A percentile compares a stretch with the other conserved stretches of the same genome.
These are phyloP conservation scores for Cercospora berteroae DNA, from an alignment of 2,329 filamentous ascomycete genomes.

Conservation along the genomic window DNA sequence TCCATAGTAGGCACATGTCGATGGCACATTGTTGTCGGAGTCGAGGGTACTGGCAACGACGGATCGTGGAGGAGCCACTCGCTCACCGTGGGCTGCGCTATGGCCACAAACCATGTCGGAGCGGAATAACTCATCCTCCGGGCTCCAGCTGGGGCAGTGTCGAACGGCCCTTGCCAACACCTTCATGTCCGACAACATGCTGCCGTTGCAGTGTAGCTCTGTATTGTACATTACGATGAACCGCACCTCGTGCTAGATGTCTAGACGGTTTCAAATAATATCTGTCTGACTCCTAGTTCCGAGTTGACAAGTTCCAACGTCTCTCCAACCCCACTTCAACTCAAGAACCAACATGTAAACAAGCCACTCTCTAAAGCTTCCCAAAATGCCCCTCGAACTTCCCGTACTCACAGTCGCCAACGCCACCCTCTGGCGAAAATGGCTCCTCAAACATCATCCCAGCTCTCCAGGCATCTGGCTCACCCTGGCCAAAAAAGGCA, in stretches of 20 bases:
- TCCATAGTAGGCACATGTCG: no score
- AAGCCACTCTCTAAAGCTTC: neutral
- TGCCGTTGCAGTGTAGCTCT: neutral
- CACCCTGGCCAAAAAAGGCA: conserved; percentile 27
- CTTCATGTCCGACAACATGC: neutral
- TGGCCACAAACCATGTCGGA: neutral
- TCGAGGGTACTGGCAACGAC: neutral
- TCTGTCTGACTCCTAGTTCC: neutral
- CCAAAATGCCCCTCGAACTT: conserved; percentile 18
- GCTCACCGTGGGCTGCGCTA: neutral
- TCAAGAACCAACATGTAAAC: neutral
- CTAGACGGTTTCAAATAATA: neutral
- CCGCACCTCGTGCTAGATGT: no score
- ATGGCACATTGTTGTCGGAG: neutral
- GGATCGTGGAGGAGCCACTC: neutral
- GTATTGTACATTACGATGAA: no score
- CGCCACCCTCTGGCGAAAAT: conserved; percentile 21
- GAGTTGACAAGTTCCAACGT: neutral
- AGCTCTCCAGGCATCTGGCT: conserved; percentile 26
- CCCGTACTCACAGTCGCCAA: conserved; percentile 22
- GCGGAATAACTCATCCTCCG: neutral
- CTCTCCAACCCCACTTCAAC: neutral
- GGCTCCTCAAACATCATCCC: conserved; percentile 18
- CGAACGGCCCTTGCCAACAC: neutral
- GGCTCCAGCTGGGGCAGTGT: neutral